Percentiles rank a stretch among this genome's conserved stretches.
Evolutionary conservation across 2,329 filamentous ascomycete species (phyloP).

Genomic region (Ascochyta pisi): DNA sequence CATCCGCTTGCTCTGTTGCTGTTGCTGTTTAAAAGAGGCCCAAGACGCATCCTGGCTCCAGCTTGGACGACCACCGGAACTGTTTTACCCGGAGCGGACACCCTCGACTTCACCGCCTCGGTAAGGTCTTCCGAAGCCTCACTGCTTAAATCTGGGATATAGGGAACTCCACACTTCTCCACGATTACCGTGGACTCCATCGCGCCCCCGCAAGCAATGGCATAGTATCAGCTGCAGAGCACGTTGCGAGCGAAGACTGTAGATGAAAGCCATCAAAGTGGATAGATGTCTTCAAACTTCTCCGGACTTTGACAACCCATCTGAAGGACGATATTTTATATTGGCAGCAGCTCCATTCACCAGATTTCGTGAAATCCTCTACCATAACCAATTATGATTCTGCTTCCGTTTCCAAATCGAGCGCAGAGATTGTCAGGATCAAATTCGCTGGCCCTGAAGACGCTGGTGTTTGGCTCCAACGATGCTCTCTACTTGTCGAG

Average conservation of each 20-base stretch:
- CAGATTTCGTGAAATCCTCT: neutral
- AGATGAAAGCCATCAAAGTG: no score
- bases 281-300: neutral
- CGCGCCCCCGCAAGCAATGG: constrained; percentile 1
- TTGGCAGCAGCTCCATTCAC: no score
- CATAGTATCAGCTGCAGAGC: neutral
- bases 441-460: neutral
- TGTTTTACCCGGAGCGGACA: neutral
- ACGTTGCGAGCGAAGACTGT: no score
- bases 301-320: neutral
- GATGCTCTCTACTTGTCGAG: constrained; percentile 9
- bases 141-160: neutral
- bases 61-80: neutral
- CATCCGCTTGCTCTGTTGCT: no score
- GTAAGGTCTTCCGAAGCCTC: neutral
- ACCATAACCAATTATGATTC: neutral
- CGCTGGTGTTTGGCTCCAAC: constrained; percentile 6
- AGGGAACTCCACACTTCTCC: constrained; percentile 2
- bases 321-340: neutral
- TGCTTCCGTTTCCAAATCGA: neutral
- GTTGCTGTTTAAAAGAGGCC: neutral
- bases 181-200: neutral
- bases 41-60: neutral
- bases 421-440: neutral
- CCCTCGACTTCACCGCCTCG: neutral